Percentiles rank a stretch among this genome's conserved stretches.
Evolutionary conservation across 1,284 basidiomycete genomes (phyloP).

Genomic region (Cryptococcus sp.): DNA sequence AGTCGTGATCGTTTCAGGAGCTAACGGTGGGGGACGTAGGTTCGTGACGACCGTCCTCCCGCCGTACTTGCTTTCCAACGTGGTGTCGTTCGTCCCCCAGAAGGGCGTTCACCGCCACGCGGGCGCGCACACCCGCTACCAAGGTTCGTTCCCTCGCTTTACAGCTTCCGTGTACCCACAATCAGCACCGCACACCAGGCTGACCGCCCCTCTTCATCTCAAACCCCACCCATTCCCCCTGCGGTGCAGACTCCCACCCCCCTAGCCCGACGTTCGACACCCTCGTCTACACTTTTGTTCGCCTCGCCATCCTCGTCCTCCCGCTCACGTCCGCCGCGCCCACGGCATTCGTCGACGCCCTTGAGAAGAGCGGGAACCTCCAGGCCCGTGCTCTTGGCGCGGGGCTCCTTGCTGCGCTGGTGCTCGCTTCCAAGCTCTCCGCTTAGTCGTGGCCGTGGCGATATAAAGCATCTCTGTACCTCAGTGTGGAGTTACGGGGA

Average conservation of each 20-base stretch:
- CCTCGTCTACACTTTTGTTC: slow-evolving; percentile 43
- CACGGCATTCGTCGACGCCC: slow-evolving; percentile 33
- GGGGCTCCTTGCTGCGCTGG: slow-evolving; percentile 38
- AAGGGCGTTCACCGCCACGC: slow-evolving; percentile 23
- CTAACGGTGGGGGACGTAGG: slow-evolving; percentile 20
- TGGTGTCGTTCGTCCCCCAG: slow-evolving; percentile 44
- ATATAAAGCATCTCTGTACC: no score
- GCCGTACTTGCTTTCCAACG: slow-evolving; percentile 36
- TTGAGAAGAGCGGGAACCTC: slow-evolving; percentile 40
- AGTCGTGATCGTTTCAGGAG: neutral
- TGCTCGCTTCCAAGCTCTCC: slow-evolving; percentile 37
- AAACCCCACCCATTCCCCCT: neutral
- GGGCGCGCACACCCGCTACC: slow-evolving; percentile 28
- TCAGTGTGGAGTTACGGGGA: neutral
- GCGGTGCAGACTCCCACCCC: slow-evolving; percentile 18
- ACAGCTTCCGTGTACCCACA: neutral
- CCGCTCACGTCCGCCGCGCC: slow-evolving; percentile 46
- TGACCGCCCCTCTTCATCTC: neutral
- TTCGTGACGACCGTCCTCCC: slow-evolving; percentile 41
- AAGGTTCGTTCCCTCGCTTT: slow-evolving; percentile 19
- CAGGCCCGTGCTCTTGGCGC: slow-evolving; percentile 45
- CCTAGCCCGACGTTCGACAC: slow-evolving; percentile 39
- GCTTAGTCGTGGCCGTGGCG: neutral
- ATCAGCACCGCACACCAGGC: neutral
- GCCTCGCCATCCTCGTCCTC: slow-evolving; percentile 41